These are phyloP conservation scores for Tylopilus intermedius DNA, from an alignment of 768 basidiomycete genomes.

Conservation along the genomic window DNA sequence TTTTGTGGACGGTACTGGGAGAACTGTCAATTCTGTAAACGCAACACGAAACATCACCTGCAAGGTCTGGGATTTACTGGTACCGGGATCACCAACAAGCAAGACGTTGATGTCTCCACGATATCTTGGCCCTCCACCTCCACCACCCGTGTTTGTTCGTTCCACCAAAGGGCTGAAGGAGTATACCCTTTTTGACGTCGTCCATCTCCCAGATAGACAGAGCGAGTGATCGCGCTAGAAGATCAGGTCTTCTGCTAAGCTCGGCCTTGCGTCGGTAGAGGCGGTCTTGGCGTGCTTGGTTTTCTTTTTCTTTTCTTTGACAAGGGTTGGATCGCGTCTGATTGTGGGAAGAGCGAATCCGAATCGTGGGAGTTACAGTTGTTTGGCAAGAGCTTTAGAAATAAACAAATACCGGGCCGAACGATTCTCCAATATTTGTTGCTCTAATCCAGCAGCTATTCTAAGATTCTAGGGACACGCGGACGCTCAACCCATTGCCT, in stretches of 20 bases:
- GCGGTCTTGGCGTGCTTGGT: constrained; percentile 16
- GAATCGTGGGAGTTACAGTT: constrained; percentile 22
- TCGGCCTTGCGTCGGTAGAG: constrained; percentile 5
- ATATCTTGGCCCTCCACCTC: constrained; percentile 73
- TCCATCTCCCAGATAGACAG: constrained; percentile 98
- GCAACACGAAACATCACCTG: constrained; percentile 47
- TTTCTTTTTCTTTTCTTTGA: constrained; percentile 40
- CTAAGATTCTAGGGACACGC: too few species aligned
- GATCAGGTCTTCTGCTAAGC: constrained; percentile 45
- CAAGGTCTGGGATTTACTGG: constrained; percentile 92
- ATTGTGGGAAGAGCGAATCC: constrained; percentile 72
- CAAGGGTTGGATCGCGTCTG: constrained; percentile 50
- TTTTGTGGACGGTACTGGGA: too few species aligned
- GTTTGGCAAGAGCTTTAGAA: constrained; percentile 15
- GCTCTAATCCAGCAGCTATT: too few species aligned
- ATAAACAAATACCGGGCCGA: constrained; percentile 7
- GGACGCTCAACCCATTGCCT: too few species aligned
- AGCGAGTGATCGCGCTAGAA: constrained; percentile 81
- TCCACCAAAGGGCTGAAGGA: constrained; percentile 94
- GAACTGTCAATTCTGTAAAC: too few species aligned
- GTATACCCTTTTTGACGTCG: constrained; percentile 96
- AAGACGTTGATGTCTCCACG: constrained; percentile 83
- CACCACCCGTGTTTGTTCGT: constrained; percentile 97
- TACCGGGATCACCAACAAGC: constrained; percentile 96
- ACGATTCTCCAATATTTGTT: too few species aligned